Conservation (phyloP, 2,329 filamentous ascomycete species). For the Helminthosporium solani region DNA sequence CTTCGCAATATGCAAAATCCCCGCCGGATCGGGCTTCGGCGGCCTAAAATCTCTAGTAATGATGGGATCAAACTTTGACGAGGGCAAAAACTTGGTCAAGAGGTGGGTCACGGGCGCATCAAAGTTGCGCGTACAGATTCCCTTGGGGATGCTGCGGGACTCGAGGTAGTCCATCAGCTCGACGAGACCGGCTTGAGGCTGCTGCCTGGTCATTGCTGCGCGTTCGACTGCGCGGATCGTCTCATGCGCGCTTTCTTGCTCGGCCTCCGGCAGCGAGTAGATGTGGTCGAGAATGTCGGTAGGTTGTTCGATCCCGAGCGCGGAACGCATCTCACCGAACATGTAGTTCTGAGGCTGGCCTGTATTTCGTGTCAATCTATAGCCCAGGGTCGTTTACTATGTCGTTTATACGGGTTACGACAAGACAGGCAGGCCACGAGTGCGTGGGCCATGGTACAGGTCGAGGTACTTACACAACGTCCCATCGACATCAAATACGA, state of each 20-base stretch:
- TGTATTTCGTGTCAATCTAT: conserved; percentile 11
- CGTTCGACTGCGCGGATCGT: conserved; percentile 79
- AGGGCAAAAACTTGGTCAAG: conserved; percentile 70
- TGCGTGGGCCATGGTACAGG: too few species aligned
- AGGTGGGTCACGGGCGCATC: conserved; percentile 72
- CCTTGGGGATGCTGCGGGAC: conserved; percentile 65
- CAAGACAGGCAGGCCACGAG: too few species aligned
- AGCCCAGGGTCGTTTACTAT: too few species aligned
- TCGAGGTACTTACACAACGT: conserved; percentile 71
- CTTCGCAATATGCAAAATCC: conserved; percentile 80
- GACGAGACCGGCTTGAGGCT: conserved; percentile 76
- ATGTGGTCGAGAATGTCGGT: conserved; percentile 90
- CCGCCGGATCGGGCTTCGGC: conserved; percentile 85
- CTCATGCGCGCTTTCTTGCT: conserved; percentile 66
- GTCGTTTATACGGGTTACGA: too few species aligned
- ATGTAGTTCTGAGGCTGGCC: conserved; percentile 94
- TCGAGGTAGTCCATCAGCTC: conserved; percentile 83
- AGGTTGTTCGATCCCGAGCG: conserved; percentile 69
- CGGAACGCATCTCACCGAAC: conserved; percentile 82
- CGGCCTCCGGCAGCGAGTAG: conserved; percentile 64
- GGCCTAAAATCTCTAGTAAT: conserved; percentile 80
- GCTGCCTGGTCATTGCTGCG: conserved; percentile 74
- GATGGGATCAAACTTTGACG: conserved; percentile 71
- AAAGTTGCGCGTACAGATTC: conserved; percentile 93
- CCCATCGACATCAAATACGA: conserved; percentile 92